phyloP scores from a whole-genome alignment of 768 basidiomycete species.

The Amyloporia xantha region DNA sequence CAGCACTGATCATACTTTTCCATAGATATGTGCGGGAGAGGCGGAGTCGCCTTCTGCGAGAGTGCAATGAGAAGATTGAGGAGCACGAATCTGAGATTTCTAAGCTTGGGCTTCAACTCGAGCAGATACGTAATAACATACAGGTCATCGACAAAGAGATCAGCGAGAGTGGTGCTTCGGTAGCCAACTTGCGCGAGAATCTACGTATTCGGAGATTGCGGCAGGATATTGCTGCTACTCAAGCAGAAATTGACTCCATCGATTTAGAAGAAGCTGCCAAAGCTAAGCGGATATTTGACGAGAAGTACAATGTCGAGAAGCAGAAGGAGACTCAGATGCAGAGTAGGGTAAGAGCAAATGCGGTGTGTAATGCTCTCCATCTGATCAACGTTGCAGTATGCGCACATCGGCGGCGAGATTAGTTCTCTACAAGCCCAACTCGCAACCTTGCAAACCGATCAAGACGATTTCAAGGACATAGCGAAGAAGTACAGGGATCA shows the following conservation, averaged over 20 bases:
- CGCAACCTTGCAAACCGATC: conserved; percentile 58
- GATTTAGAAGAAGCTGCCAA: conserved; percentile 86
- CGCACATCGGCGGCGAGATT: conserved; percentile 80
- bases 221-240: conserved; percentile 57
- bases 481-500: conserved; percentile 85
- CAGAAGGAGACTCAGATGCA: conserved; percentile 67
- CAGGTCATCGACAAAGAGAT: conserved; percentile 69
- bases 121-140: conserved; percentile 37
- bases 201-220: conserved; percentile 65
- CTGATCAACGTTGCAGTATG: conserved; percentile 41
- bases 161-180: conserved; percentile 61
- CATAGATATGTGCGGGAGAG: conserved; percentile 70
- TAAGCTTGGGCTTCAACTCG: conserved; percentile 34
- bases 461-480: conserved; percentile 83
- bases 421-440: conserved; percentile 64
- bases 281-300: conserved; percentile 79
- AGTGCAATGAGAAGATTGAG: conserved; percentile 50
- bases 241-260: conserved; percentile 62
- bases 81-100: conserved; percentile 40
- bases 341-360: conserved; percentile 43
- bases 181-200: conserved; percentile 78
- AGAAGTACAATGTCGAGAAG: conserved; percentile 67
- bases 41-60: conserved; percentile 51
- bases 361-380: neutral
- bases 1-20: neutral